phyloP scores from a whole-genome alignment of 2,329 filamentous ascomycete genomes.

The Reticulascus tulasneorum region DNA sequence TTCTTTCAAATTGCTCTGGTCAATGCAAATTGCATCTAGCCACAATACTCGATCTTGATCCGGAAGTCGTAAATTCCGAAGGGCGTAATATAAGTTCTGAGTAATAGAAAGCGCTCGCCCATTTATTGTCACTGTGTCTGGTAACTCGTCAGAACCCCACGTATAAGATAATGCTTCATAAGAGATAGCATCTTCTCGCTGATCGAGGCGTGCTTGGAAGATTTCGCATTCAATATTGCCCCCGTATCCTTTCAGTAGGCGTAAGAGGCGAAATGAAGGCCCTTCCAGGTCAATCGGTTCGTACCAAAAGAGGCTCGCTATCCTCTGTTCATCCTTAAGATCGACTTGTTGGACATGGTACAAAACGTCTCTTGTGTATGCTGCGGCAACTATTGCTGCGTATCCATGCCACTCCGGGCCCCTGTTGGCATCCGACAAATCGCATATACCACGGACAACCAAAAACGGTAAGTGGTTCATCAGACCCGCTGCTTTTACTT shows the following conservation, averaged over 20 bases:
- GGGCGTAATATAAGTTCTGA: background rate
- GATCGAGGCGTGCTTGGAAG: constrained; percentile 1
- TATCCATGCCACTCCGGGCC: constrained; percentile 31
- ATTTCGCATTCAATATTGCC: background rate
- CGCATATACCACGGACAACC: constrained; percentile 34
- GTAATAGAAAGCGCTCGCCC: background rate
- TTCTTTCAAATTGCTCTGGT: constrained; percentile 3
- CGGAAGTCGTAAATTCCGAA: background rate
- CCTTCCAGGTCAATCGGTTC: background rate
- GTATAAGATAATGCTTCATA: constrained; percentile 18
- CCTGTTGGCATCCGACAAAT: constrained; percentile 37
- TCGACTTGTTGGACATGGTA: constrained; percentile 8
- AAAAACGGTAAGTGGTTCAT: constrained; percentile 27
- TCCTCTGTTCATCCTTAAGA: constrained; percentile 11
- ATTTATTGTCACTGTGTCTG: background rate
- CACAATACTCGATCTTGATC: constrained; percentile 11
- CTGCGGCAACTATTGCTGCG: constrained; percentile 29
- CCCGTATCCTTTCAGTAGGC: background rate
- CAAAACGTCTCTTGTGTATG: constrained; percentile 16
- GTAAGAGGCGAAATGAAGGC: background rate
- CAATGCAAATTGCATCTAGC: constrained; percentile 13
- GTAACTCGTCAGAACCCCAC: constrained; percentile 8
- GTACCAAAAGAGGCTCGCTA: constrained; percentile 1
- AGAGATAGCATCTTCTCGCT: constrained; percentile 4
- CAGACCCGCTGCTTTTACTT: constrained; percentile 27